Evolutionary conservation across 2,329 filamentous ascomycete species (phyloP), one percentile per base, ranked within the genome.

Genomic region (Ophiostoma pallidulum): DNA sequence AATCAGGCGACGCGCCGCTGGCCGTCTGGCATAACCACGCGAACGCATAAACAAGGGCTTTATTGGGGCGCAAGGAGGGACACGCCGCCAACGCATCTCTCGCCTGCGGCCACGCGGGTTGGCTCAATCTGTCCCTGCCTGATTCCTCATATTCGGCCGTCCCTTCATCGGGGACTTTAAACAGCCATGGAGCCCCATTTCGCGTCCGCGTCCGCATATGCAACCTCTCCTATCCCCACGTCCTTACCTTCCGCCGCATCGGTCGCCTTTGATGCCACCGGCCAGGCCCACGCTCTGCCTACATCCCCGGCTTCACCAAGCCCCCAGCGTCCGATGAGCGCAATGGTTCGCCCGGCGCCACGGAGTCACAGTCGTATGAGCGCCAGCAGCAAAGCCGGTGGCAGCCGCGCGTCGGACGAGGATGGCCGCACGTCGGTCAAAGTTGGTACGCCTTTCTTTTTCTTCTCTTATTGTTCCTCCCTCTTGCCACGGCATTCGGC

Each of bases 401-500:
- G 84, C 54, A 94, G 87, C 67, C 79, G 87, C 61, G 83, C 84
- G 20, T 94, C 89, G 0, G 90, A 96, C 59, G 90, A 96, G 58
- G 90, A 95, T 64, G 77, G 76, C 53, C 90, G 86, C 64, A 95
- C 90, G 7, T 86, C 90, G 22, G 90, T 96, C 68, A 92, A 87
- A 91, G 90, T 96, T 63, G 90, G 90, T 96, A 78, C 59, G 89
- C 85, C 56, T 53, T 48, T 41, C 47, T 41, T 53, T 16, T 38
- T 14, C 16, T 22, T 8, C 3, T 22, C 13, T 12, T 35, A 35
- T 38, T n/a, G 42, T 13, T 32, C 8, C 35, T 29, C 42, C 4
- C 19, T 18, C 12, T n/a, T 35, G 16, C 7, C 8, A 13, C 4
- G 5, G 2, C 29, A 4, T 42, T 35, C 16, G n/a, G 22, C 7